Evolutionary conservation across 176 grass and related monocot species (phyloP), one percentile per base, ranked within the genome.

Genomic region (Triticum monococcum): DNA sequence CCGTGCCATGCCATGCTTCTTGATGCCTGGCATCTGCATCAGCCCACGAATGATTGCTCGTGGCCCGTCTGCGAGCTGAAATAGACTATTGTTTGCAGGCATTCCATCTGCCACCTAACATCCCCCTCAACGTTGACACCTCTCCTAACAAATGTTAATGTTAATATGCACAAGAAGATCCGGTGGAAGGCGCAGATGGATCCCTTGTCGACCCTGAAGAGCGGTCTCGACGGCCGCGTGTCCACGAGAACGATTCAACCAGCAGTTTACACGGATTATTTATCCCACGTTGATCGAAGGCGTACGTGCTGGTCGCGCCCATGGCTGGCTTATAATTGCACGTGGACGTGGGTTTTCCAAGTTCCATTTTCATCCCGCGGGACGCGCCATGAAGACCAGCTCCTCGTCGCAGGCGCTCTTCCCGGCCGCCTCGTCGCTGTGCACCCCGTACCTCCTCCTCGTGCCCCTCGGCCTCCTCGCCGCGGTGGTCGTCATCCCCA

Each of bases 391-490:
- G 89, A 91, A 91, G 89, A 81, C 63, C 63, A 1, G 38, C 59
- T 81, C 81, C 30, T 78, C 72, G 20, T 79, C 91, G 74, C 75
- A 83, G 60, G 38, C 74, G 5, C 12, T 68, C 0, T 45, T 77
- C 85, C 45, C 64, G 81, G 1, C 35, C 36, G 8, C 26, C 22
- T 43, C 86, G 17, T 63, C 81, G 26, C 89, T 85, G 2, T 72
- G 81, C 83, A 79, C 83, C 12, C 64, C 68, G 28, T 80, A 65
- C 68, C 31, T 80, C 33, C 57, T 84, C 65, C 69, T 81, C n/a
- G 28, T 72, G 52, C 84, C 84, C 20, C 81, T 91, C 31, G 77
- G 89, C 70, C 86, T 91, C 61, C 82, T 91, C 24, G 89, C 86
- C 63, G 38, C 69, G 8, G 31, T 85, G 61, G 18, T 91, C 23